These are phyloP conservation scores for Leucogyrophana mollusca DNA, from an alignment of 768 basidiomycete species.

Conservation along the genomic window DNA sequence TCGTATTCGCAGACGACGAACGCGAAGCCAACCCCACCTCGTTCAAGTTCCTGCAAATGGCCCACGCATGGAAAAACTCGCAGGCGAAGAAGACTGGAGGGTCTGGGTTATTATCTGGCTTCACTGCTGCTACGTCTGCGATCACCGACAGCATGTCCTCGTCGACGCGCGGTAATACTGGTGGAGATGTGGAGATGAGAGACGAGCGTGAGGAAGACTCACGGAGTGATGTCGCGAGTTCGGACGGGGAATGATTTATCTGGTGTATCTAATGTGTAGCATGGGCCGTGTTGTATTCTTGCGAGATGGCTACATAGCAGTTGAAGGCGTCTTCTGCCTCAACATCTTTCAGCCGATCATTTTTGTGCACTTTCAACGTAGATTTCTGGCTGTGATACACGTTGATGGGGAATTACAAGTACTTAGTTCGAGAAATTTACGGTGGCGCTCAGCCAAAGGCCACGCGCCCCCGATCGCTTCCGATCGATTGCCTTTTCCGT, in stretches of 20 bases:
- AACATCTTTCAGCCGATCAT: no score
- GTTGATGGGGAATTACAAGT: no score
- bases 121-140: slow-evolving; percentile 38
- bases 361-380: no score
- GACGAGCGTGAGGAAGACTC: slow-evolving; percentile 33
- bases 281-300: no score
- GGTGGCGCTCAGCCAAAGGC: no score
- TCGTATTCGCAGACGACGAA: slow-evolving; percentile 96
- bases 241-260: slow-evolving; percentile 37
- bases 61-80: slow-evolving; percentile 82
- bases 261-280: no score
- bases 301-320: no score
- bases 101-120: slow-evolving; percentile 42
- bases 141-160: slow-evolving; percentile 7
- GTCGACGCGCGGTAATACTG: slow-evolving; percentile 3
- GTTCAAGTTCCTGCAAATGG: slow-evolving; percentile 95
- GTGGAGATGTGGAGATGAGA: slow-evolving; percentile 22
- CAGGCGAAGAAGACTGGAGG: slow-evolving; percentile 42
- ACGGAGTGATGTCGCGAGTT: slow-evolving; percentile 55
- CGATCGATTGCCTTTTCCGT: no score
- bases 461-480: no score
- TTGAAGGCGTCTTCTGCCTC: no score
- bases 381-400: no score
- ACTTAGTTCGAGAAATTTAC: no score
- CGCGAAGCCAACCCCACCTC: slow-evolving; percentile 88